A percentile compares a stretch with the other conserved stretches of the same genome.
Evolutionary conservation across 805 yeast species (phyloP).

Genomic region (Hanseniaspora thailandica): DNA sequence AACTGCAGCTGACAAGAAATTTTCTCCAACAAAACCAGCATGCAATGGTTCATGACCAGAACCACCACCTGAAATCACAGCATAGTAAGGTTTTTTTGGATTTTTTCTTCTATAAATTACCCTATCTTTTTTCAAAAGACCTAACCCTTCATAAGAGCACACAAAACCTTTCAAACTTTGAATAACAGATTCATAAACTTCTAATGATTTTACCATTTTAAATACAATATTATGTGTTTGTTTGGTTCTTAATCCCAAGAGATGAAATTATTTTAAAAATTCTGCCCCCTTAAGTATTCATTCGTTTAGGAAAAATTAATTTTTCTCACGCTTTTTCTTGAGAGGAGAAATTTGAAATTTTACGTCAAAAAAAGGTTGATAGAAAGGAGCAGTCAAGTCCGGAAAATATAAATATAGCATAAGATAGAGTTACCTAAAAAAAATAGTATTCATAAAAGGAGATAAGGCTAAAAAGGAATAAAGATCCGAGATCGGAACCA

Average conservation of each 20-base stretch:
- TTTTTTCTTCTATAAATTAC: slow-evolving; percentile 28
- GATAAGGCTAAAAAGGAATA: too few species aligned
- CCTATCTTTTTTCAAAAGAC: slow-evolving; percentile 31
- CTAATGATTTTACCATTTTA: slow-evolving; percentile 29
- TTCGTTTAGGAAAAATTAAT: too few species aligned
- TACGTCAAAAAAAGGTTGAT: neutral
- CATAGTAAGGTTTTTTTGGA: slow-evolving; percentile 40
- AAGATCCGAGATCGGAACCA: too few species aligned
- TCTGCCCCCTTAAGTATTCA: too few species aligned
- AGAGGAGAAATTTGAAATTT: neutral
- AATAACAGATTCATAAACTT: slow-evolving; percentile 30
- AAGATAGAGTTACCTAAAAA: too few species aligned
- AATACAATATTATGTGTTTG: neutral
- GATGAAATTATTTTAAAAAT: too few species aligned
- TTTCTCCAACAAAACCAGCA: slow-evolving; percentile 81
- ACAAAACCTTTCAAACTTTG: slow-evolving; percentile 32
- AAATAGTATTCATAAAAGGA: too few species aligned
- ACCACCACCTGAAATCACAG: slow-evolving; percentile 83
- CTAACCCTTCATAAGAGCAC: slow-evolving; percentile 30
- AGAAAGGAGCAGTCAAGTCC: too few species aligned
- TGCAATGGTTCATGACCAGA: slow-evolving; percentile 94
- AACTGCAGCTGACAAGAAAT: slow-evolving; percentile 74
- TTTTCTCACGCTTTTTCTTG: too few species aligned
- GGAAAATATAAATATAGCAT: too few species aligned
- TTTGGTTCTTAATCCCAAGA: too few species aligned